Base-by-base conservation (phyloP, 1,139 yeast genomes). In the Yamadazyma oceani region DNA sequence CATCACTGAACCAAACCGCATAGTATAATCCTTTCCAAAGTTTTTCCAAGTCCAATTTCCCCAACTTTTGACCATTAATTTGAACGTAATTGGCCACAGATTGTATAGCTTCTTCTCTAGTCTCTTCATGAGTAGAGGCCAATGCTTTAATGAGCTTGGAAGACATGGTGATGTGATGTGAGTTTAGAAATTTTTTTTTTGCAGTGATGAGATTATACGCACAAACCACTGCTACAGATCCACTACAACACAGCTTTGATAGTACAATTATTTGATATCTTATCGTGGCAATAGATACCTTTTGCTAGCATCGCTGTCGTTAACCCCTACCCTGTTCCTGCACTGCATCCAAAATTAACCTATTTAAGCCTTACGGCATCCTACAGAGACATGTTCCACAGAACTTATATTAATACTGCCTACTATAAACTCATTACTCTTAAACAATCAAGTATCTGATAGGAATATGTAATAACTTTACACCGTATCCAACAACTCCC, bases 401-500 rank as follows among this genome's bases (percentile, higher is more conserved):
- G 21, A 19, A 19, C 21, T 6, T 19, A 19, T 19, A 19, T 19
- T 19, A 14, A 26, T 19, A 22, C 9, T 30, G 15, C 37, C 8
- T 15, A 35, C 15, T 26, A 23, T 31, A 35, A 17, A 19, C 32
- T n/a, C n/a, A 13, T 25, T 13, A 6, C 24, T 10, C 42, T 73
- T 76, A 90, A 51, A 90, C 97, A 69, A 90, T 89, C 71, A 90
- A 81, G 70, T 89, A 94, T 73, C 97, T 85, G 71, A 90, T 89
- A 60, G 98, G 98, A 57, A 90, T 90, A 69, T 90, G 98, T 57
- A 90, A 78, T 60, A 90, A 78, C 72, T 92, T 92, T 67, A 92
- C 95, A 56, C 83, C 86, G 69, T 89, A 92, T 43, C 98, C 98
- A 56, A 92, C 95, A 56, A 88, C 85, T 57, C 98, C 98, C 92